A percentile compares a stretch with the other conserved stretches of the same genome.
These are phyloP conservation scores for Pseudogymnoascus sp. DNA, from an alignment of 2,329 filamentous ascomycete species.

Conservation along the genomic window DNA sequence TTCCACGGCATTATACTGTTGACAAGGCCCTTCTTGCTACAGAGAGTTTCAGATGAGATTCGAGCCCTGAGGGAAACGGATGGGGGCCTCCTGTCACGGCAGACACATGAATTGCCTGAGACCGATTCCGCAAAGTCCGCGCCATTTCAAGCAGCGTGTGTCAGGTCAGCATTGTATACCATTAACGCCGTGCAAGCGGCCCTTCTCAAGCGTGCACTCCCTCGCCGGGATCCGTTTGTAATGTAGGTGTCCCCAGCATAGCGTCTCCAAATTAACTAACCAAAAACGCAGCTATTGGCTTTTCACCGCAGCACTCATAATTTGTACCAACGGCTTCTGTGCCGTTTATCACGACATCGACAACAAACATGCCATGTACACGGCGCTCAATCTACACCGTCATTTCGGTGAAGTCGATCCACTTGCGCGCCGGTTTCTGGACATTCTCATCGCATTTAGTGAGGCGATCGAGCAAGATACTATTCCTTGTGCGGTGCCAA, in stretches of 20 bases:
- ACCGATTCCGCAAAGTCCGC: background rate
- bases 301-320: slow-evolving; percentile 48
- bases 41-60: background rate
- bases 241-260: slow-evolving; percentile 39
- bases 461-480: too few relatives aligned
- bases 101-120: too few relatives aligned
- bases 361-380: slow-evolving; percentile 36
- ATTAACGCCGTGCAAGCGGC: slow-evolving; percentile 43
- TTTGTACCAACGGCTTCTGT: slow-evolving; percentile 52
- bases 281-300: slow-evolving; percentile 44
- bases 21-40: slow-evolving; percentile 57
- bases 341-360: slow-evolving; percentile 41
- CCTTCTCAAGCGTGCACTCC: slow-evolving; percentile 40
- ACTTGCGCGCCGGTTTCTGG: slow-evolving; percentile 35
- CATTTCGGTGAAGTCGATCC: slow-evolving; percentile 44
- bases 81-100: too few relatives aligned
- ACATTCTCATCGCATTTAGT: too few relatives aligned
- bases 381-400: slow-evolving; percentile 43
- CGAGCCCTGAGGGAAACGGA: too few relatives aligned
- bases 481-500: too few relatives aligned
- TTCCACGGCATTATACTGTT: slow-evolving; percentile 58
- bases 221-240: slow-evolving; percentile 49
- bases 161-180: slow-evolving; percentile 45
- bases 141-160: slow-evolving; percentile 44
- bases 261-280: too few relatives aligned